Evolutionary conservation across 495 filamentous ascomycete genomes (phyloP).

Genomic region (Penicillium maclennaniae): DNA sequence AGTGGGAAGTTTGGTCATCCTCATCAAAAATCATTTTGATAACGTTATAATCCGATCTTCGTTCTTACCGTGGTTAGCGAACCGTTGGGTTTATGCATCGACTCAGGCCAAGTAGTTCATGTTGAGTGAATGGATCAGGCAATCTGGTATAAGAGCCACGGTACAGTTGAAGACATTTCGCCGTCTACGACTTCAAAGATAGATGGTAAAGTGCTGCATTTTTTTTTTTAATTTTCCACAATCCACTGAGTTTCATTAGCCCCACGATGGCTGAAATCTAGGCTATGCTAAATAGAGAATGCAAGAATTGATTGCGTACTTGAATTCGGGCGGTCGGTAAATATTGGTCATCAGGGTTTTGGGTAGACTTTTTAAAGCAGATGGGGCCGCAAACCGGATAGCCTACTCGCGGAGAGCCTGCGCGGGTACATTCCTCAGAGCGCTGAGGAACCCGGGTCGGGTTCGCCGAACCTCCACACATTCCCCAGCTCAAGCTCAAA

Average conservation of each 20-base stretch:
- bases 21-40: not conserved
- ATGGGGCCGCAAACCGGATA: too few relatives aligned
- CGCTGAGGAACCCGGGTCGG: not conserved
- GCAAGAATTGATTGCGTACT: too few relatives aligned
- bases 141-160: not conserved
- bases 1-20: not conserved
- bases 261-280: too few relatives aligned
- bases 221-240: not conserved
- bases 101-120: not conserved
- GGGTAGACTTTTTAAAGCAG: too few relatives aligned
- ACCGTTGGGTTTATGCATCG: not conserved
- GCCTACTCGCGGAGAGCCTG: too few relatives aligned
- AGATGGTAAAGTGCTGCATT: not conserved
- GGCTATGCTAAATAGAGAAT: too few relatives aligned
- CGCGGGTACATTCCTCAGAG: not conserved
- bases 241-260: too few relatives aligned
- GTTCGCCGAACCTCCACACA: not conserved
- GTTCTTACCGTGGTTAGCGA: not conserved
- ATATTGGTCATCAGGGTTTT: too few relatives aligned
- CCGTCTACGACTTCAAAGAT: not conserved
- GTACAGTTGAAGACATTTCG: not conserved
- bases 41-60: not conserved
- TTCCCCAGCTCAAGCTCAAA: not conserved
- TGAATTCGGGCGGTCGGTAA: too few relatives aligned
- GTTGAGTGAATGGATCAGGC: not conserved